Percentiles rank a stretch among this genome's conserved stretches.
phyloP scores from a whole-genome alignment of 2,329 filamentous ascomycete genomes.

The Trichoderma oligosporum region DNA sequence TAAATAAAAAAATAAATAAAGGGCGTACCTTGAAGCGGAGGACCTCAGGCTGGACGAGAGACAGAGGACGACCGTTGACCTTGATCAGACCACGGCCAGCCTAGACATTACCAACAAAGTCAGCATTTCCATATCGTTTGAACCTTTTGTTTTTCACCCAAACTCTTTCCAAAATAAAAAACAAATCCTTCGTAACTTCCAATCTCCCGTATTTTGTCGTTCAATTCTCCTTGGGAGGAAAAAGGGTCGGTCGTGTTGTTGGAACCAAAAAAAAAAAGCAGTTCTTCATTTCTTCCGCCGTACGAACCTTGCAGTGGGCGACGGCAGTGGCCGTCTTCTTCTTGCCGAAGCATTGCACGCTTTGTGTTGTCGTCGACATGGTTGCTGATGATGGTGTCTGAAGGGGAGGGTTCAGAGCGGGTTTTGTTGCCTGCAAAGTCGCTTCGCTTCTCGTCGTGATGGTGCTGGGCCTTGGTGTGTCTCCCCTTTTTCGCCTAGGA shows the following conservation, averaged over 20 bases:
- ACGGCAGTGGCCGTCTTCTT: slow-evolving; percentile 88
- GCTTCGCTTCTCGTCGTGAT: slow-evolving; percentile 21
- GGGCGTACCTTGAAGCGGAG: slow-evolving; percentile 92
- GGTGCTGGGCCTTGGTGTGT: slow-evolving; percentile 3
- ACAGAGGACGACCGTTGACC: slow-evolving; percentile 96
- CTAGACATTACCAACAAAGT: slow-evolving; percentile 30
- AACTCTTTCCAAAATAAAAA: not conserved
- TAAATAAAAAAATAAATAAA: not conserved
- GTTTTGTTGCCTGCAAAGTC: slow-evolving; percentile 24
- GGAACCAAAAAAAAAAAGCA: not conserved
- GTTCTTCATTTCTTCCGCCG: not conserved
- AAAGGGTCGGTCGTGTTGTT: not conserved
- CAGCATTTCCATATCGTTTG: slow-evolving; percentile 26
- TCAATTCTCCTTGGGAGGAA: not conserved
- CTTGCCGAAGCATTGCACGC: slow-evolving; percentile 99
- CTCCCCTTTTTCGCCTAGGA: slow-evolving; percentile 18
- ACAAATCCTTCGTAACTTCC: not conserved
- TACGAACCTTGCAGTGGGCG: slow-evolving; percentile 81
- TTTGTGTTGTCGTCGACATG: slow-evolving; percentile 73
- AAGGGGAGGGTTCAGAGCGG: slow-evolving; percentile 5
- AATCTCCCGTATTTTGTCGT: not conserved
- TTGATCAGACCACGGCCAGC: slow-evolving; percentile 75
- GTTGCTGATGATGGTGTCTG: slow-evolving; percentile 43
- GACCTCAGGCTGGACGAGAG: slow-evolving; percentile 91
- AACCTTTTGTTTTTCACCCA: not conserved